Evolutionary conservation across 2,329 filamentous ascomycete genomes (phyloP).

Genomic region (Didymella keratinophila): DNA sequence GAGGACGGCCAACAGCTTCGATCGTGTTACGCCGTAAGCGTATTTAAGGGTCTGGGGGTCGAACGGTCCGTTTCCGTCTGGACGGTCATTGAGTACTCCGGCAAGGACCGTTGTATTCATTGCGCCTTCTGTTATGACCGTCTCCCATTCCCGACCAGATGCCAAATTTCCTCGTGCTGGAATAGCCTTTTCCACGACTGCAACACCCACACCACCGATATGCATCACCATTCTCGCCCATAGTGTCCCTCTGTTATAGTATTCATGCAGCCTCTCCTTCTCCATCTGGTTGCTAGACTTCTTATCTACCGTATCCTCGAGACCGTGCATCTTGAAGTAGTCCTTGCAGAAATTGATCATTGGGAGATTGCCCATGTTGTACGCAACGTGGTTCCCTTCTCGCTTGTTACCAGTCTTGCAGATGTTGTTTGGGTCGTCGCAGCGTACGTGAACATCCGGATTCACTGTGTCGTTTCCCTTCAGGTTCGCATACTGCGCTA

Average conservation of each 20-base stretch:
- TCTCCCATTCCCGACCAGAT: constrained; percentile 32
- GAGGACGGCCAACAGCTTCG: constrained; percentile 42
- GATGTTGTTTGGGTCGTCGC: constrained; percentile 43
- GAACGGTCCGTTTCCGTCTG: constrained; percentile 28
- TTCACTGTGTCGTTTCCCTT: constrained; percentile 35
- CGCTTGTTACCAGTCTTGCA: constrained; percentile 39
- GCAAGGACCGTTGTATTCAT: constrained; percentile 48
- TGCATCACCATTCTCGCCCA: constrained; percentile 50
- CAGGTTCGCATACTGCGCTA: constrained; percentile 39
- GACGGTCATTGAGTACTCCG: constrained; percentile 40
- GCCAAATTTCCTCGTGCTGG: constrained; percentile 28
- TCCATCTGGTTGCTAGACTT: constrained; percentile 34
- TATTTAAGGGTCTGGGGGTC: constrained; percentile 40
- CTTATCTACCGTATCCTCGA: constrained; percentile 37
- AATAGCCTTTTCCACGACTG: constrained; percentile 32
- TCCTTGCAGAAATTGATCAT: constrained; percentile 45
- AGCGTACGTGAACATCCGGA: constrained; percentile 45
- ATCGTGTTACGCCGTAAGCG: constrained; percentile 44
- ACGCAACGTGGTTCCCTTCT: constrained; percentile 43
- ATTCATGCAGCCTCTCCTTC: constrained; percentile 37
- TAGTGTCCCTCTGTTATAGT: constrained; percentile 46
- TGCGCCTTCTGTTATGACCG: constrained; percentile 26
- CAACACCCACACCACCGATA: constrained; percentile 39
- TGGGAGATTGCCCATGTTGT: constrained; percentile 48
- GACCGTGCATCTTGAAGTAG: constrained; percentile 39